Conservation (phyloP, 306 rosid species). For the Begonia peltatifolia region DNA sequence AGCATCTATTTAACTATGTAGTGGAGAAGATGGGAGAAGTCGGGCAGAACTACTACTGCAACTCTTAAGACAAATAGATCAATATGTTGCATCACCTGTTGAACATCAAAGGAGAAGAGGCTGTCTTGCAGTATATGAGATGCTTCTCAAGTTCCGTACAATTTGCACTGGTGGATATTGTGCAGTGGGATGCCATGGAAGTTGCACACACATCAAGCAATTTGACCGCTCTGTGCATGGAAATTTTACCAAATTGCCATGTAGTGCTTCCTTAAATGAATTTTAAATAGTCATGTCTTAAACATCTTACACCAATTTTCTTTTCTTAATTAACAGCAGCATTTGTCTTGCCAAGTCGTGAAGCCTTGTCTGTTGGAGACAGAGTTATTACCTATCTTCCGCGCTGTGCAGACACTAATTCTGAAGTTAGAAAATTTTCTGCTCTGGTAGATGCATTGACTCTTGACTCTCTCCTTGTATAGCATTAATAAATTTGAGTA, state of each 20-base stretch:
- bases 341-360: conserved; percentile 82
- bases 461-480: too few relatives aligned
- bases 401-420: conserved; percentile 82
- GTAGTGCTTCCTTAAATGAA: conserved; percentile 32
- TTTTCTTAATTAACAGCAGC: conserved; percentile 49
- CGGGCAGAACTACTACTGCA: conserved; percentile 84
- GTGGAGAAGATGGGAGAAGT: conserved; percentile 99
- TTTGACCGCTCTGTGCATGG: conserved; percentile 60
- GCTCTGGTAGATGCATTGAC: conserved; percentile 42
- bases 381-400: conserved; percentile 81
- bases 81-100: conserved; percentile 62
- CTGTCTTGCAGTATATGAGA: conserved; percentile 80
- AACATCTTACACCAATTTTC: not conserved
- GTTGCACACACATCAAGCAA: conserved; percentile 70
- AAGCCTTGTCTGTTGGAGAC: conserved; percentile 83
- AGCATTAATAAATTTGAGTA: too few relatives aligned
- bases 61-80: conserved; percentile 90
- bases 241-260: conserved; percentile 66
- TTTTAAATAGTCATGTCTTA: not conserved
- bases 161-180: conserved; percentile 80
- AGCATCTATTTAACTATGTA: conserved; percentile 21
- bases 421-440: conserved; percentile 87
- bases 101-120: conserved; percentile 93
- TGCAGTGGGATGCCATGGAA: conserved; percentile 78
- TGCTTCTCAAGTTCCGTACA: conserved; percentile 86